A percentile compares a stretch with the other conserved stretches of the same genome.
Evolutionary conservation across 306 rosid species (phyloP).

Genomic region (Vigna unguiculata): DNA sequence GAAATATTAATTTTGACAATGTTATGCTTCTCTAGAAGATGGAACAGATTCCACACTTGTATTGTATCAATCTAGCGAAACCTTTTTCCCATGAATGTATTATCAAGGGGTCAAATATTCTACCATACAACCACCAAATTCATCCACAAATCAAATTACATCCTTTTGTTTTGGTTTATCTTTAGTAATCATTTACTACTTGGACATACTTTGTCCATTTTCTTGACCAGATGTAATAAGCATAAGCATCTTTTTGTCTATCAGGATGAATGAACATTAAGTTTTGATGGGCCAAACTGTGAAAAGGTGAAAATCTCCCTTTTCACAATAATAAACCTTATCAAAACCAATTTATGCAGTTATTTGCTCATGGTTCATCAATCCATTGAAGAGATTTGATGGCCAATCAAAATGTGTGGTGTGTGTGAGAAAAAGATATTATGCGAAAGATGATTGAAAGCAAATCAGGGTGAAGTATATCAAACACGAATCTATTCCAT

Average conservation of each 20-base stretch:
- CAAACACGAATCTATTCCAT: conserved; percentile 35
- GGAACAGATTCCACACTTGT: conserved; percentile 64
- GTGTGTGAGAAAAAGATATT: not conserved
- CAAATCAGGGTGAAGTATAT: not conserved
- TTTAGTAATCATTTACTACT: conserved; percentile 15
- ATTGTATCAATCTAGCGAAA: conserved; percentile 40
- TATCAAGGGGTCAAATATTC: not conserved
- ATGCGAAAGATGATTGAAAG: conserved; percentile 21
- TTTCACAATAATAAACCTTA: not conserved
- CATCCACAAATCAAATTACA: conserved; percentile 6
- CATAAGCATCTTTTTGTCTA: conserved; percentile 1
- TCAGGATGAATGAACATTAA: not conserved
- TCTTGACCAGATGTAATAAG: conserved; percentile 19
- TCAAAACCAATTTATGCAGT: not conserved
- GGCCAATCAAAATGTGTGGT: not conserved
- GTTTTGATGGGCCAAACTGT: not conserved
- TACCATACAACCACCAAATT: not conserved
- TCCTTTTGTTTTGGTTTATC: conserved; percentile 26
- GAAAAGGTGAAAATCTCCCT: too few relatives aligned
- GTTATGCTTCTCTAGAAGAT: conserved; percentile 59
- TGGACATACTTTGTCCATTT: not conserved
- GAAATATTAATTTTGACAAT: conserved; percentile 45
- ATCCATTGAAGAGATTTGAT: not conserved
- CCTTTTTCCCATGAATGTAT: conserved; percentile 19
- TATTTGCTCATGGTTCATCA: not conserved